Conservation (phyloP, 306 rosid species). For the Castanea mollissima region DNA sequence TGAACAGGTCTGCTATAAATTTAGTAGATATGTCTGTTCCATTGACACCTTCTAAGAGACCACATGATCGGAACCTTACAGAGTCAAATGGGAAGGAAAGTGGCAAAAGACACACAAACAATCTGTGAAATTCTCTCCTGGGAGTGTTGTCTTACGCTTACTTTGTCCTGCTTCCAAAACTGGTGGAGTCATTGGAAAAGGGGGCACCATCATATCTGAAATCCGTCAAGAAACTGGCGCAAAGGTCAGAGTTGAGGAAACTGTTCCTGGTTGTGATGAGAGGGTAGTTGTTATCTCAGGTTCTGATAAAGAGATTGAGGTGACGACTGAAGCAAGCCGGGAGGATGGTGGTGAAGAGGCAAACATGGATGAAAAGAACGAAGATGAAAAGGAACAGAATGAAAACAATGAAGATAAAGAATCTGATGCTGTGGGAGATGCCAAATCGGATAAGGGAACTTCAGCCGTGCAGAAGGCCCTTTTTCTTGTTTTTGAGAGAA, state of each 20-base stretch:
- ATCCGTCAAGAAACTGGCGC: conserved; percentile 67
- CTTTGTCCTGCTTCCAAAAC: conserved; percentile 61
- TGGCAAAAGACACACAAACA: conserved; percentile 45
- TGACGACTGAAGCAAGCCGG: conserved; percentile 33
- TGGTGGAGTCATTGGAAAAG: conserved; percentile 61
- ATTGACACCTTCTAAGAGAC: conserved; percentile 75
- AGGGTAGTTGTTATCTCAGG: conserved; percentile 54
- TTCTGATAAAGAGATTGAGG: conserved; percentile 53
- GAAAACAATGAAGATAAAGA: conserved; percentile 35
- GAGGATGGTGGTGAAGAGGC: conserved; percentile 44
- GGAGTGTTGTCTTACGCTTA: conserved; percentile 49
- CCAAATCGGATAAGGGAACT: conserved; percentile 28
- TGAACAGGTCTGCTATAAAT: conserved; percentile 15
- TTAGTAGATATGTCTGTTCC: conserved; percentile 45
- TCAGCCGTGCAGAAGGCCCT: conserved; percentile 60
- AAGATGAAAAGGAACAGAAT: conserved; percentile 21
- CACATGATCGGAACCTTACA: conserved; percentile 35
- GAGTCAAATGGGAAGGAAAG: conserved; percentile 63
- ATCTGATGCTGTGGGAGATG: conserved; percentile 32
- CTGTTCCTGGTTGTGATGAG: conserved; percentile 69
- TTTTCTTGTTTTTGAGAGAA: conserved; percentile 61
- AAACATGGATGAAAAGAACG: conserved; percentile 25
- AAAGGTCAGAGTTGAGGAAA: conserved; percentile 66
- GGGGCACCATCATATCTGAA: conserved; percentile 53
- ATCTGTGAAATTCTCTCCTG: conserved; percentile 30